phyloP scores from a whole-genome alignment of 1,284 basidiomycete species.

The Clitocybe nebularis region DNA sequence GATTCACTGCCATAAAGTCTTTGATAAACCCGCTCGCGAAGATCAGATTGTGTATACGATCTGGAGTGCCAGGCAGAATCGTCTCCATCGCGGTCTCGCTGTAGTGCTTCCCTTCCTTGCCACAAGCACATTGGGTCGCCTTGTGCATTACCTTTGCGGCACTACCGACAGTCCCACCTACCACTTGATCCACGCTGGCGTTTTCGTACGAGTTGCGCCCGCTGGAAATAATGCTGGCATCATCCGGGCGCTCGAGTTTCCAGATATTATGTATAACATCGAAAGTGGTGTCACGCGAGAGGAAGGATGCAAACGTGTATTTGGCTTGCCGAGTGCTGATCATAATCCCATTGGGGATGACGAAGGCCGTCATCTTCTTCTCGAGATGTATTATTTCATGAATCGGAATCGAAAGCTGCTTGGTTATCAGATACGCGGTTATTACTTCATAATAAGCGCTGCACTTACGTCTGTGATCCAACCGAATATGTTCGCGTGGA shows the following conservation, averaged over 20 bases:
- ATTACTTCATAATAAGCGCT: too few relatives aligned
- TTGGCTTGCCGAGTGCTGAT: slow-evolving; percentile 80
- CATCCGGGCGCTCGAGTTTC: slow-evolving; percentile 84
- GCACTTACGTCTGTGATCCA: slow-evolving; percentile 92
- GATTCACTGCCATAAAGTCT: slow-evolving; percentile 85
- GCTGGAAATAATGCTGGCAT: slow-evolving; percentile 38
- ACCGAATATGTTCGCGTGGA: slow-evolving; percentile 98
- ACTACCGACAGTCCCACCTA: slow-evolving; percentile 19
- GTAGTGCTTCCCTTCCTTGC: slow-evolving; percentile 70
- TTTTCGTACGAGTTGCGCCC: slow-evolving; percentile 30
- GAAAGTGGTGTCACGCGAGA: slow-evolving; percentile 93
- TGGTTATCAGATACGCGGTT: too few relatives aligned
- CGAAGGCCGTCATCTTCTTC: slow-evolving; percentile 97
- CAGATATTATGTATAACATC: slow-evolving; percentile 97
- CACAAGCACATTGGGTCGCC: slow-evolving; percentile 75
- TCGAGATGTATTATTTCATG: slow-evolving; percentile 88
- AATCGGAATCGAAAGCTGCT: slow-evolving; percentile 86
- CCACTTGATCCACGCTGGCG: slow-evolving; percentile 16
- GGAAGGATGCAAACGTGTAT: slow-evolving; percentile 95
- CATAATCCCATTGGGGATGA: slow-evolving; percentile 97
- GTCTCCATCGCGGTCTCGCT: slow-evolving; percentile 74
- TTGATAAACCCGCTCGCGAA: slow-evolving; percentile 96
- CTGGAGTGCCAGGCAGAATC: slow-evolving; percentile 84
- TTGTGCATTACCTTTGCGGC: slow-evolving; percentile 30
- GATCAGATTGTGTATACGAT: slow-evolving; percentile 94